Evolutionary conservation across 2,329 filamentous ascomycete species (phyloP).

Genomic region (Penicillium hesseltinei): DNA sequence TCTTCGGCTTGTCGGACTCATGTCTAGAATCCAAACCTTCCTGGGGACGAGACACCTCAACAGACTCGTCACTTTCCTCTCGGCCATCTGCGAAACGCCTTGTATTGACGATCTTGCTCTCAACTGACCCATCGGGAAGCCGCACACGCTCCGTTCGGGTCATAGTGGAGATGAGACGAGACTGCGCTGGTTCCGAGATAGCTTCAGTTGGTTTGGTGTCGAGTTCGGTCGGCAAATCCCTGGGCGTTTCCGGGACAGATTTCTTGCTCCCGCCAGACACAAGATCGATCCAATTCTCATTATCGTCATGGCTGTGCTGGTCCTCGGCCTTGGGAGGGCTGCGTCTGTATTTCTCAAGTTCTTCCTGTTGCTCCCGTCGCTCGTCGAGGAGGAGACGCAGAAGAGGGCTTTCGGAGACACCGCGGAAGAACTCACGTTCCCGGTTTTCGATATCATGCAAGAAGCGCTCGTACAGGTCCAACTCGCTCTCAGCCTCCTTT

Average conservation of each 20-base stretch:
- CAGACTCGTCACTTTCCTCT: conserved; percentile 58
- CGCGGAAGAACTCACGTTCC: conserved; percentile 31
- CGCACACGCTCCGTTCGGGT: conserved; percentile 57
- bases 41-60: conserved; percentile 41
- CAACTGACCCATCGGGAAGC: conserved; percentile 56
- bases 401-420: conserved; percentile 34
- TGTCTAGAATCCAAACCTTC: conserved; percentile 7
- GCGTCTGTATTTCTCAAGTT: conserved; percentile 17
- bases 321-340: conserved; percentile 3
- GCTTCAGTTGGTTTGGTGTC: conserved; percentile 1
- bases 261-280: conserved; percentile 27
- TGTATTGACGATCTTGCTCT: conserved; percentile 57
- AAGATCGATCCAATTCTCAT: conserved; percentile 30
- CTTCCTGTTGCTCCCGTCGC: conserved; percentile 23
- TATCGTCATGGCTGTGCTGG: conserved; percentile 18
- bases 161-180: conserved; percentile 53
- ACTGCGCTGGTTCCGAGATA: conserved; percentile 9
- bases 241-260: conserved; percentile 22
- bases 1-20: conserved; percentile 12
- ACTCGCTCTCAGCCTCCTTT: conserved; percentile 42
- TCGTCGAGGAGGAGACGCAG: conserved; percentile 38
- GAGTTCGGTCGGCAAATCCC: neutral
- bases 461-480: conserved; percentile 55
- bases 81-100: conserved; percentile 60
- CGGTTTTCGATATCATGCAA: conserved; percentile 39